Base-by-base conservation (phyloP, 2,329 filamentous ascomycete genomes). In the Neophaeococcomyces mojaviensis region DNA sequence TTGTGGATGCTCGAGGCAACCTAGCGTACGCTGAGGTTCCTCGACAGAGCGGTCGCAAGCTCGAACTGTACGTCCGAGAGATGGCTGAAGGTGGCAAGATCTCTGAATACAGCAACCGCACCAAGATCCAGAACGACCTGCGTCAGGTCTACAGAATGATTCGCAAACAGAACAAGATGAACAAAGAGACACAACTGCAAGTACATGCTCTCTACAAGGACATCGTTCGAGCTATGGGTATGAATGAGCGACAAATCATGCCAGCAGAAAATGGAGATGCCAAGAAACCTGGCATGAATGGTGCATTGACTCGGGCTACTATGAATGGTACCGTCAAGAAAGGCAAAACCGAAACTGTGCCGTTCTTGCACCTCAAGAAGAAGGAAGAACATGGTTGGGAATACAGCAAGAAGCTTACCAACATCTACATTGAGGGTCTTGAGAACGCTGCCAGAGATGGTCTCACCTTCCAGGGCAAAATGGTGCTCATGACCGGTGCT, bases 1-100 rank as follows among this genome's bases (percentile, higher is more conserved):
- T 82, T n/a, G 82, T 98, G 41, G 90, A 97, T 64, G 81, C 84
- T 46, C 86, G 87, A 44, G 92, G 92, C 51, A 95, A 94, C 68
- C 80, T 98, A 63, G 85, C 86, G 61, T 98, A 95, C 64, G 77
- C 89, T 61, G 92, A 98, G 67, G 78, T 84, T 6, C 86, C 89
- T 45, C 80, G 92, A 45, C 75, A 86, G 28, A 94, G 88, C 64
- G 92, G 90, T 64, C 84, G 92, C 59, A 98, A 98, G 71, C 79
- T 98, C 36, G 92, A 98, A 71, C 90, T 97, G 67, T 98, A 98
- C 60, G 92, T 98, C 40, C 87, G 87, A 62, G 88, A 97, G 66
- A 97, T 98, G 92, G 90, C 90, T 8, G 89, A 96, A 58, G 92
- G 92, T 52, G 92, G 92, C 62, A 97, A 96, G 70, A 94, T 98